Evolutionary conservation across 1,139 yeast genomes (phyloP).

Genomic region (Geotrichum macrosporum): DNA sequence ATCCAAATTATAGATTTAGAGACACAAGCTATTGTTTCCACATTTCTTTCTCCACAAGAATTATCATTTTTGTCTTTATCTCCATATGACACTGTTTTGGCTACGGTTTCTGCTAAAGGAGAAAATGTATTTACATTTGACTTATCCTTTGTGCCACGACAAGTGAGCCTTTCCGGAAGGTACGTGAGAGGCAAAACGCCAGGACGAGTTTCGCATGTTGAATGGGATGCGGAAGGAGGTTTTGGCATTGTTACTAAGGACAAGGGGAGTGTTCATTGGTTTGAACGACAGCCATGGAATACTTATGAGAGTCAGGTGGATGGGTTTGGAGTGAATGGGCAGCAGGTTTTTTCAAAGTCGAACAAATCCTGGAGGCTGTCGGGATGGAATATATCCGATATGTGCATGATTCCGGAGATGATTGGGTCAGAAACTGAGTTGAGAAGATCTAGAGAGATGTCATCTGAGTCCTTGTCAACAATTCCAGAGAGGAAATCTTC

Average conservation of each 20-base stretch:
- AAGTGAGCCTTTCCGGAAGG: slow-evolving; percentile 54
- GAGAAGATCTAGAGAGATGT: background rate
- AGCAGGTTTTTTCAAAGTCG: slow-evolving; percentile 34
- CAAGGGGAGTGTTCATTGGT: slow-evolving; percentile 65
- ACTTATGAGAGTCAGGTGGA: slow-evolving; percentile 18
- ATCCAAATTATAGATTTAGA: slow-evolving; percentile 46
- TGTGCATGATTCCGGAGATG: slow-evolving; percentile 21
- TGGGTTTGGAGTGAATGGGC: slow-evolving; percentile 21
- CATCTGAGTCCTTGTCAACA: background rate
- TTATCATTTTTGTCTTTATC: slow-evolving; percentile 58
- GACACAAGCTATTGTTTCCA: slow-evolving; percentile 45
- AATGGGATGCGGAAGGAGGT: slow-evolving; percentile 50
- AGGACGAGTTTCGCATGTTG: slow-evolving; percentile 48
- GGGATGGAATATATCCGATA: slow-evolving; percentile 30
- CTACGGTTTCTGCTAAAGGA: slow-evolving; percentile 57
- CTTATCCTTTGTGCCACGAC: slow-evolving; percentile 48
- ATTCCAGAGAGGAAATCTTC: background rate
- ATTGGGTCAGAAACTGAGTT: slow-evolving; percentile 19
- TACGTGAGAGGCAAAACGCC: slow-evolving; percentile 63
- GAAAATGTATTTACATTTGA: slow-evolving; percentile 66
- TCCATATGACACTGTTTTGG: slow-evolving; percentile 57
- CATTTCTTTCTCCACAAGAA: slow-evolving; percentile 59
- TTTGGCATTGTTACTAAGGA: slow-evolving; percentile 54
- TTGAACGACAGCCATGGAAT: slow-evolving; percentile 33
- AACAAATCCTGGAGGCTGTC: slow-evolving; percentile 33